Evolutionary conservation across 2,329 filamentous ascomycete genomes (phyloP).

Genomic region (Neopestalotiopsis rosae): DNA sequence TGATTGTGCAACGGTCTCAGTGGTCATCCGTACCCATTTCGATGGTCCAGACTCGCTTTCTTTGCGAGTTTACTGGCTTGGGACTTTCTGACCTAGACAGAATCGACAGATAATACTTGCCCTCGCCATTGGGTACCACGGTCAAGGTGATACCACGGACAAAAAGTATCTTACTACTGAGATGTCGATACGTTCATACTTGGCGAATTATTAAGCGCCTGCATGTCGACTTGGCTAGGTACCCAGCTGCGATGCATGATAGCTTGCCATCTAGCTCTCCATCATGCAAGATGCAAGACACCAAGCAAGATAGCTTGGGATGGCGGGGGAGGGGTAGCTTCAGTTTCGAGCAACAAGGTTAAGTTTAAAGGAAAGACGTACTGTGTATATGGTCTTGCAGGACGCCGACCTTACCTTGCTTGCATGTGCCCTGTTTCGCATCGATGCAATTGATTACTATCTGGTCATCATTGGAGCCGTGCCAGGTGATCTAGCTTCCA

Average conservation of each 20-base stretch:
- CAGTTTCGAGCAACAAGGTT: background rate
- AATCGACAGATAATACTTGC: background rate
- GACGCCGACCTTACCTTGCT: background rate
- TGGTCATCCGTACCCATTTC: conserved; percentile 1
- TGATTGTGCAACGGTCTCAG: background rate
- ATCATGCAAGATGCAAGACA: conserved; percentile 4
- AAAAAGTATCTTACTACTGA: background rate
- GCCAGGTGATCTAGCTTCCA: conserved; percentile 2
- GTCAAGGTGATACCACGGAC: background rate
- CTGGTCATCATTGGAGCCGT: background rate
- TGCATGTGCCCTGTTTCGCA: conserved; percentile 2
- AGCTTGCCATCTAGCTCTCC: background rate
- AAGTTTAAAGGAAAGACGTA: background rate
- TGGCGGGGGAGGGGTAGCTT: conserved; percentile 14
- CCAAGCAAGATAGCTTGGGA: background rate
- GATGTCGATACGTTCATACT: background rate
- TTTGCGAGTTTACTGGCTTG: background rate
- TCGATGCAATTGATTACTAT: background rate
- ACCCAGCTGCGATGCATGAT: background rate
- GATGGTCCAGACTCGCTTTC: background rate
- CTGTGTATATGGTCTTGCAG: background rate
- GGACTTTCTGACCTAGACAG: background rate
- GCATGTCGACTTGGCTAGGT: background rate
- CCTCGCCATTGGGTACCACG: background rate
- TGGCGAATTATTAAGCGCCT: conserved; percentile 1